Evolutionary conservation across 148 eudicot genomes (phyloP).

Genomic region (Vaccinium myrtillus): DNA sequence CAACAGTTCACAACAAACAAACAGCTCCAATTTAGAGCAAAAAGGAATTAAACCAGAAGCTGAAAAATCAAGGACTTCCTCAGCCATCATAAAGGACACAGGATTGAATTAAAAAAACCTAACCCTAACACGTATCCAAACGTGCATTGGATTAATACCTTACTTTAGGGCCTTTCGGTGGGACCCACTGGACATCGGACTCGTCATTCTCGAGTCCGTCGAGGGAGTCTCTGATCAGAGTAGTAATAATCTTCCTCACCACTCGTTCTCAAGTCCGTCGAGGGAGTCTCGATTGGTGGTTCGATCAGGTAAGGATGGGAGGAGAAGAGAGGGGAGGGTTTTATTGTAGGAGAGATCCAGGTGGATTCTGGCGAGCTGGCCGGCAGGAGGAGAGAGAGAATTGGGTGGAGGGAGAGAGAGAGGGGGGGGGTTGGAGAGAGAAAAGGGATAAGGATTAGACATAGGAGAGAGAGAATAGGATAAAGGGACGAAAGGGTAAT

Average conservation of each 20-base stretch:
- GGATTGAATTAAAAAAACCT: neutral
- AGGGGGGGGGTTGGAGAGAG: neutral
- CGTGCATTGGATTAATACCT: constrained; percentile 26
- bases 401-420: neutral
- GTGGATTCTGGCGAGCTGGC: constrained; percentile 12
- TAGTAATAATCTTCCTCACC: constrained; percentile 15
- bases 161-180: constrained; percentile 31
- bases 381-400: constrained; percentile 3
- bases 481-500: too few relatives aligned
- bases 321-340: neutral
- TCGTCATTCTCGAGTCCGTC: constrained; percentile 43
- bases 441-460: too few relatives aligned
- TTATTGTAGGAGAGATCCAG: neutral
- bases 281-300: neutral
- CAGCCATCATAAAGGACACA: neutral
- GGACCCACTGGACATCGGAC: constrained; percentile 27
- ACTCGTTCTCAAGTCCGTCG: constrained; percentile 17
- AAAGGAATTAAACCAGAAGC: neutral
- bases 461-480: too few relatives aligned
- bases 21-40: neutral
- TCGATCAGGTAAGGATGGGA: neutral
- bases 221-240: constrained; percentile 31
- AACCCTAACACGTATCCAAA: neutral
- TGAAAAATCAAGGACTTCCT: neutral
- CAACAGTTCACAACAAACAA: neutral